Base-by-base conservation (phyloP, 495 filamentous ascomycete species). In the Lepraria neglecta region DNA sequence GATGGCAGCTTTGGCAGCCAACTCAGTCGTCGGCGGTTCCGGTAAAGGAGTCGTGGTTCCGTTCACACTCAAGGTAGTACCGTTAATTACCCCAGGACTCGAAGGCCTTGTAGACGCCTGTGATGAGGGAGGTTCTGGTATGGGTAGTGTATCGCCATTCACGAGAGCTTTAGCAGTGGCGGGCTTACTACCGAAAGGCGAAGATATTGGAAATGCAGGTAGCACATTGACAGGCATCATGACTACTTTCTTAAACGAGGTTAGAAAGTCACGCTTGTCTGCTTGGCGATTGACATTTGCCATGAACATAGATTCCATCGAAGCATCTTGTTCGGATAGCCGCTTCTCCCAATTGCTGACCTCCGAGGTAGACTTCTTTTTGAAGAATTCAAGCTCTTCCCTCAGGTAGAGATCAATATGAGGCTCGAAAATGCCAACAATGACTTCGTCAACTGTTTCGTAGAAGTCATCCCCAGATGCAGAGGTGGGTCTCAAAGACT, bases 181-280 rank as follows among this genome's bases (percentile, higher is more conserved):
- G 67, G 82, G 74, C 65, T 78, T 80, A 30, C 74, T 68, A 10
- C 70, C 67, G 52, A 77, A 79, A 24, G 77, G 78, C 43, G 82
- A 83, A 53, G 87, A 81, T 28, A 81, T 79, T 14, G 81, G 78
- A 54, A 80, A 68, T 6, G 71, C 78, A 4, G 90, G 90, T 4
- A 97, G 74, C 28, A 92, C 91, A 53, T 90, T 94, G 33, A 97
- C 92, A 27, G 95, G 95, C 85, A 95, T 91, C 89, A 97, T 95
- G 64, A 99, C 90, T 11, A 99, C 94, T 69, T 99, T 97, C 72
- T 91, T 97, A 77, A 99, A 99, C 2, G 91, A 95, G 19, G 84
- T 92, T 65, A 99, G 69, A 68, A 99, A 99, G 71, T 99, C 95
- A 48, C 87, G 85, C 72, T 99, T 99, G 69, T 94, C 95, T 3